These are phyloP conservation scores for Lachancea waltii DNA, from an alignment of 805 yeast species.

Conservation along the genomic window DNA sequence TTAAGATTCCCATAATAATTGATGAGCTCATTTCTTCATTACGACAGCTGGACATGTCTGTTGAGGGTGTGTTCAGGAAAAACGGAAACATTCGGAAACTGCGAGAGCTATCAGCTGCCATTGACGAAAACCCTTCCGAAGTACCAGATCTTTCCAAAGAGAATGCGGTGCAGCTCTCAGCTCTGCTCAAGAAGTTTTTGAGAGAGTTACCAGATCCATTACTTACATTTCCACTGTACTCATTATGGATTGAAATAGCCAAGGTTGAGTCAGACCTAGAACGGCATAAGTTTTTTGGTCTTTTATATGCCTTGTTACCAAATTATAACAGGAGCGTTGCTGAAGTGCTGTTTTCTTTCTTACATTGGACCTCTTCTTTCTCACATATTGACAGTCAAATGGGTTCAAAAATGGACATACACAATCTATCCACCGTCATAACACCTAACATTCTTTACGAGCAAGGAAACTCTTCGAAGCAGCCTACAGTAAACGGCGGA, in stretches of 20 bases:
- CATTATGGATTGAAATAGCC: slow-evolving; percentile 70
- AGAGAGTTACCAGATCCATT: slow-evolving; percentile 92
- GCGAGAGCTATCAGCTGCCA: slow-evolving; percentile 61
- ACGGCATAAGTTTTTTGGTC: slow-evolving; percentile 45
- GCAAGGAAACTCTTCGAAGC: slow-evolving; percentile 34
- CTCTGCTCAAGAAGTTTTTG: slow-evolving; percentile 81
- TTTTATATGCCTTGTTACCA: slow-evolving; percentile 75
- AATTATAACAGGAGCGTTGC: slow-evolving; percentile 73
- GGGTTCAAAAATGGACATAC: slow-evolving; percentile 94
- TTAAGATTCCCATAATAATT: slow-evolving; percentile 76
- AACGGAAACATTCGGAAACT: slow-evolving; percentile 89
- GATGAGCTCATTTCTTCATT: slow-evolving; percentile 82
- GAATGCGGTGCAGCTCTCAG: slow-evolving; percentile 87
- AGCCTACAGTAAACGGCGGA: slow-evolving; percentile 19
- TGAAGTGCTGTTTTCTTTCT: slow-evolving; percentile 78
- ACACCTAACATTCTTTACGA: slow-evolving; percentile 84
- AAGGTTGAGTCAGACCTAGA: slow-evolving; percentile 43
- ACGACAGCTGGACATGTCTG: slow-evolving; percentile 87
- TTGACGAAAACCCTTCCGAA: slow-evolving; percentile 66
- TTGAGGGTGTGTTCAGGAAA: slow-evolving; percentile 91
- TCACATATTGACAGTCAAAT: slow-evolving; percentile 85
- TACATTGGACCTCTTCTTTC: slow-evolving; percentile 94
- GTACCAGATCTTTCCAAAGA: slow-evolving; percentile 68
- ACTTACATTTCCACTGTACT: slow-evolving; percentile 67
- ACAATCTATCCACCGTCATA: slow-evolving; percentile 89